phyloP scores from a whole-genome alignment of 129 eudicot genomes.

The Lonicera japonica region DNA sequence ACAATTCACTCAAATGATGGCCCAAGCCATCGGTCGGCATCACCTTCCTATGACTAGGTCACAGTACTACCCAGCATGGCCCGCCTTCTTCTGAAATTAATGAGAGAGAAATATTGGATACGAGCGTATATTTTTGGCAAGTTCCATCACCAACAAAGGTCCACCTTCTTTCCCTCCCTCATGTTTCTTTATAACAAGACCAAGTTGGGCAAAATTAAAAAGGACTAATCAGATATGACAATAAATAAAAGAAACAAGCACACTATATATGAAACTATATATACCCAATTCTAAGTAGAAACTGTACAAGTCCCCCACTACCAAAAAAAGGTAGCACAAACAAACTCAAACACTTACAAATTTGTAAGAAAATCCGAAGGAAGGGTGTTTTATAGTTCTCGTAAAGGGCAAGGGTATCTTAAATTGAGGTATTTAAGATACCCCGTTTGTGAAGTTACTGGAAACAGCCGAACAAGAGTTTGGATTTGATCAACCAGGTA shows the following conservation, averaged over 20 bases:
- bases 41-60: too few species aligned
- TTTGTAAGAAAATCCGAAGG: background rate
- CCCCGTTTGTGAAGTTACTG: constrained; percentile 18
- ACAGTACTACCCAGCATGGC: too few species aligned
- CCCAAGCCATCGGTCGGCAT: too few species aligned
- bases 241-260: background rate
- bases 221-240: constrained; percentile 7
- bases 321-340: background rate
- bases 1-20: too few species aligned
- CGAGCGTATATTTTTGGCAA: too few species aligned
- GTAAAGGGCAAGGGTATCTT: constrained; percentile 13
- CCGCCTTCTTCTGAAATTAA: too few species aligned
- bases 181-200: background rate
- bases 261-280: background rate
- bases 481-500: constrained; percentile 27
- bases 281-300: background rate
- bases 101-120: too few species aligned
- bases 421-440: constrained; percentile 11
- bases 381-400: constrained; percentile 17
- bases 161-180: constrained; percentile 3
- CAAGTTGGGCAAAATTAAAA: constrained; percentile 13
- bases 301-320: background rate
- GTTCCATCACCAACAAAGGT: too few species aligned
- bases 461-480: constrained; percentile 26
- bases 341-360: background rate